These are phyloP conservation scores for Magnolia officinalis DNA, from an alignment of 164 flowering plant genomes.

Conservation along the genomic window DNA sequence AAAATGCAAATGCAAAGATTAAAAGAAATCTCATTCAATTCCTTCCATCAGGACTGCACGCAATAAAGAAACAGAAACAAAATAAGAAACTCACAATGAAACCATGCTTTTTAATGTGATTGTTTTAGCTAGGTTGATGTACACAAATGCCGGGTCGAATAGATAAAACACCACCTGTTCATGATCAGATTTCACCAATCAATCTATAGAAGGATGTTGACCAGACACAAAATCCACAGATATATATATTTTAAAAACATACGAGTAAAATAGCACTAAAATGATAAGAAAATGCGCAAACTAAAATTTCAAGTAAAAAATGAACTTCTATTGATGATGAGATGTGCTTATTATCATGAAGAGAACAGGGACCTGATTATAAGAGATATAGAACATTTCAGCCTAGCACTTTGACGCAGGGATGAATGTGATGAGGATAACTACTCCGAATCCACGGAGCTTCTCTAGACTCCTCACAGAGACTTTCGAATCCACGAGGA, in stretches of 20 bases:
- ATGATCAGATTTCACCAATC: not conserved
- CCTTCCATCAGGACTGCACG: not conserved
- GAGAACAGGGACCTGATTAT: not conserved
- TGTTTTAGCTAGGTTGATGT: constrained; percentile 46
- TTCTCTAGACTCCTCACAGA: too few species aligned
- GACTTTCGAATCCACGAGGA: too few species aligned
- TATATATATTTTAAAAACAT: too few species aligned
- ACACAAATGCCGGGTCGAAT: constrained; percentile 65
- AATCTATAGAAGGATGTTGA: not conserved
- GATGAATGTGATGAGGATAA: too few species aligned
- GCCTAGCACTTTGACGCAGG: not conserved
- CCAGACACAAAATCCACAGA: not conserved
- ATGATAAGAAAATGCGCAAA: not conserved
- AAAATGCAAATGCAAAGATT: not conserved
- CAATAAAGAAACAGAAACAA: not conserved
- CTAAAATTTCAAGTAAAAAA: not conserved
- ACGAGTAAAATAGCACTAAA: too few species aligned
- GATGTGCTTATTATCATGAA: not conserved
- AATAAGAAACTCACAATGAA: constrained; percentile 43
- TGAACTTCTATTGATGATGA: not conserved
- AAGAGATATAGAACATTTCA: not conserved
- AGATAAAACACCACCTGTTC: constrained; percentile 69
- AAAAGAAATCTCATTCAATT: not conserved
- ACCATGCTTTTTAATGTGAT: constrained; percentile 53
- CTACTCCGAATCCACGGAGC: too few species aligned